Evolutionary conservation across 345 rosid genomes (phyloP).

Genomic region (Melaleuca quinquenervia): DNA sequence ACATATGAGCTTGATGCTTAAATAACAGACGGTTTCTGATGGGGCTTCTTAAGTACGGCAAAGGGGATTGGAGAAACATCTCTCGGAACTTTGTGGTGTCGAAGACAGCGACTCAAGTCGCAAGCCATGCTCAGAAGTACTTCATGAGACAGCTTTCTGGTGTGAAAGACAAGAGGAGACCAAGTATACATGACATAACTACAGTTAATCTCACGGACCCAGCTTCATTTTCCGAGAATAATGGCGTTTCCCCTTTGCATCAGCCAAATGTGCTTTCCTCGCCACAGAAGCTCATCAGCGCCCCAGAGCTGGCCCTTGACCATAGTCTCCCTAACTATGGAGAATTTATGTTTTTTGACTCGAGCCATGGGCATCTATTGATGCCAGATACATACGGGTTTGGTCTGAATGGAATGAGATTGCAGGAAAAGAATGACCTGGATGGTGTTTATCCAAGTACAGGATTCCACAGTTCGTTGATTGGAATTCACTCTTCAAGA

Average conservation of each 20-base stretch:
- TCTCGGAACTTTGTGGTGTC: constrained; percentile 74
- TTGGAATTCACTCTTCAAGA: constrained; percentile 10
- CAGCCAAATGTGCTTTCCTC: constrained; percentile 2
- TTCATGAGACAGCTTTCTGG: constrained; percentile 81
- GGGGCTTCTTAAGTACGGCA: constrained; percentile 83
- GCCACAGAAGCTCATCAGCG: constrained; percentile 4
- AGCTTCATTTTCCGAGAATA: neutral
- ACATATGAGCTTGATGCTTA: neutral
- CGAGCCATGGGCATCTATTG: constrained; percentile 12
- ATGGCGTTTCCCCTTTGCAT: neutral
- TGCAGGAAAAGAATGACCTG: constrained; percentile 12
- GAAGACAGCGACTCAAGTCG: constrained; percentile 95
- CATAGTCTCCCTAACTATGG: constrained; percentile 14
- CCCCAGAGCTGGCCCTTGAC: constrained; percentile 12
- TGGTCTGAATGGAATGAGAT: constrained; percentile 16
- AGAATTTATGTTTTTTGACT: constrained; percentile 9
- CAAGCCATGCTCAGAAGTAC: constrained; percentile 98
- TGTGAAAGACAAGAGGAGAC: constrained; percentile 77
- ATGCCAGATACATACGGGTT: constrained; percentile 14
- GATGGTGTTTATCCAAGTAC: neutral
- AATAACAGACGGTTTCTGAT: constrained; percentile 54
- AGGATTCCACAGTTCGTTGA: constrained; percentile 15
- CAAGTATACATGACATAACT: constrained; percentile 93
- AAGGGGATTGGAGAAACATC: constrained; percentile 98
- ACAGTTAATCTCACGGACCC: constrained; percentile 39